Conservation (phyloP, 1,284 basidiomycete genomes). For the Apiotrichum gracile region DNA sequence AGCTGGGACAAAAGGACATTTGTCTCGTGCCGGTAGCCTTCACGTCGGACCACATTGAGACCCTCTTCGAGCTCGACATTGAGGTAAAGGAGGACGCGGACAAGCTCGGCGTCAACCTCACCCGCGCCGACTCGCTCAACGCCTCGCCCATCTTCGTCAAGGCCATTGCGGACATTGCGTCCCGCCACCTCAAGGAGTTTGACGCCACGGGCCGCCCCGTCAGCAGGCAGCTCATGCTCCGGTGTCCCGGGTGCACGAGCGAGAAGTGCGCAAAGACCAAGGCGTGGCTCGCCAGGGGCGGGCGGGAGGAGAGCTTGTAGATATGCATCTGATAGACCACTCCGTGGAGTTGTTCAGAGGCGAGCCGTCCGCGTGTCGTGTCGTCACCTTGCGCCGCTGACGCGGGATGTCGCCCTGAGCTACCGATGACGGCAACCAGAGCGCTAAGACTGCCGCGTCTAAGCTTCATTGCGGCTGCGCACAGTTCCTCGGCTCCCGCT, state of each 20-base stretch:
- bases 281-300: slow-evolving; percentile 63
- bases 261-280: slow-evolving; percentile 81
- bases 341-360: too few species aligned
- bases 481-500: too few species aligned
- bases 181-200: slow-evolving; percentile 69
- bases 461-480: too few species aligned
- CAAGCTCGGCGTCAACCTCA: slow-evolving; percentile 84
- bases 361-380: too few species aligned
- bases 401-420: too few species aligned
- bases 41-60: slow-evolving; percentile 99
- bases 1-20: slow-evolving; percentile 78
- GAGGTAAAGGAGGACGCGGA: slow-evolving; percentile 88
- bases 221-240: slow-evolving; percentile 73
- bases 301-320: slow-evolving; percentile 34
- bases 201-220: slow-evolving; percentile 53
- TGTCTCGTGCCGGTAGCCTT: slow-evolving; percentile 94
- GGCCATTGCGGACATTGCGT: slow-evolving; percentile 88
- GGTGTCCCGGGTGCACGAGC: slow-evolving; percentile 92
- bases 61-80: slow-evolving; percentile 90
- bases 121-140: slow-evolving; percentile 92
- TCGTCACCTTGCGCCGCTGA: too few species aligned
- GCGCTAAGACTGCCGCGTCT: too few species aligned
- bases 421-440: too few species aligned
- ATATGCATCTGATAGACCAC: too few species aligned
- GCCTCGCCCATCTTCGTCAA: slow-evolving; percentile 95